phyloP scores from a whole-genome alignment of 352 stramenopile species.

The Aphanomyces stellatus region DNA sequence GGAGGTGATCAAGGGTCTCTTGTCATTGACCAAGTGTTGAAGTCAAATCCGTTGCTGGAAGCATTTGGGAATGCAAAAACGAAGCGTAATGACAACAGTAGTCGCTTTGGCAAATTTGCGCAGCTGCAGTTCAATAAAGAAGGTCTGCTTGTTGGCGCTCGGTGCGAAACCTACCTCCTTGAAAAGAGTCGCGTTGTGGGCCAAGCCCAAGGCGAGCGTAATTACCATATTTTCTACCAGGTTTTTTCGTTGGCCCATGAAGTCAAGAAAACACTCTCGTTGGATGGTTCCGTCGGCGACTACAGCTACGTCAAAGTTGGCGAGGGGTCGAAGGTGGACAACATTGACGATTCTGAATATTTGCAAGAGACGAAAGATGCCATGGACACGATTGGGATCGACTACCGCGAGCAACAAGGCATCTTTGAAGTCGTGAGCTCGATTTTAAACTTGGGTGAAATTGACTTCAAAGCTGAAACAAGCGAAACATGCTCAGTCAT shows the following conservation, averaged over 20 bases:
- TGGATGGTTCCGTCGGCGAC: slow-evolving; percentile 44
- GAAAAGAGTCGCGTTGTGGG: slow-evolving; percentile 95
- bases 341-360: slow-evolving; percentile 59
- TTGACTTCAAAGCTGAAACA: slow-evolving; percentile 22
- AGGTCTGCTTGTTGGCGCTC: slow-evolving; percentile 55
- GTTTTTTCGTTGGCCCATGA: slow-evolving; percentile 58
- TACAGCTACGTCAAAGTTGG: slow-evolving; percentile 76
- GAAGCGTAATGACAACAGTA: slow-evolving; percentile 77
- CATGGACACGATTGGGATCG: slow-evolving; percentile 8
- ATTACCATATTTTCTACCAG: slow-evolving; percentile 99
- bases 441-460: slow-evolving; percentile 2
- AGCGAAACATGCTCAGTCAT: slow-evolving; percentile 36
- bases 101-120: slow-evolving; percentile 72
- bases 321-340: slow-evolving; percentile 39
- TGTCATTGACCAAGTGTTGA: slow-evolving; percentile 75
- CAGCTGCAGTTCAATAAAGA: slow-evolving; percentile 64
- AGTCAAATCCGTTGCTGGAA: slow-evolving; percentile 70
- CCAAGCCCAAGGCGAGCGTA: slow-evolving; percentile 87
- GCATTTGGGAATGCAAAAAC: slow-evolving; percentile 78
- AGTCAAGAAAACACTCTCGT: slow-evolving; percentile 42
- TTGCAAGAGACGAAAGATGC: slow-evolving; percentile 76
- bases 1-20: slow-evolving; percentile 51
- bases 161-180: slow-evolving; percentile 90
- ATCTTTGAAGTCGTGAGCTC: slow-evolving; percentile 8
- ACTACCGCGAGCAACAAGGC: slow-evolving; percentile 9